These are phyloP conservation scores for Apiospora aurea DNA, from an alignment of 2,329 filamentous ascomycete species.

Conservation along the genomic window DNA sequence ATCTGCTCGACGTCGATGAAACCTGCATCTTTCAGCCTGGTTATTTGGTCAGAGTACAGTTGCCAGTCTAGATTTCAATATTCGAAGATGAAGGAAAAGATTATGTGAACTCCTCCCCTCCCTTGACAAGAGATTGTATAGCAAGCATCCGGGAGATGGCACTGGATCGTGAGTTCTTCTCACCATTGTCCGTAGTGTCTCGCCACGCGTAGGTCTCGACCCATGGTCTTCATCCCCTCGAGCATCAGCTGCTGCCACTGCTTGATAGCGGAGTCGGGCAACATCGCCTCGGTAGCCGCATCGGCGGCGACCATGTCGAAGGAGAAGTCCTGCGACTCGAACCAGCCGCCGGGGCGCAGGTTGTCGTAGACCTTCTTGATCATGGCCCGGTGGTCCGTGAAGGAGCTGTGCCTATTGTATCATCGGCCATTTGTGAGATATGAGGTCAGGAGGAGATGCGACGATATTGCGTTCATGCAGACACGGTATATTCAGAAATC, in stretches of 20 bases:
- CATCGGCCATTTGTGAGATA: too few species aligned
- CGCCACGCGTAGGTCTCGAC: background rate
- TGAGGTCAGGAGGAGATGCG: too few species aligned
- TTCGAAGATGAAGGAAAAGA: background rate
- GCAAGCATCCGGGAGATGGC: background rate
- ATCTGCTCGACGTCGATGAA: conserved; percentile 2
- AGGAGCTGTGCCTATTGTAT: background rate
- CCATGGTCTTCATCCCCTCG: background rate
- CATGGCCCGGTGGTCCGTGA: background rate
- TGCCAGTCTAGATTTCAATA: too few species aligned
- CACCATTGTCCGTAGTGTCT: background rate
- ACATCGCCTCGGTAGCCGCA: background rate
- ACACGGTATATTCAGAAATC: too few species aligned
- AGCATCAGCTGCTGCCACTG: background rate
- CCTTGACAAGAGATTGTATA: too few species aligned
- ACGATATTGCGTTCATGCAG: too few species aligned
- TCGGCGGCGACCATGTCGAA: background rate
- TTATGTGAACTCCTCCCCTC: background rate
- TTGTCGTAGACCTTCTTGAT: conserved; percentile 8
- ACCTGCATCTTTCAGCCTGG: background rate
- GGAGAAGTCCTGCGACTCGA: conserved; percentile 1
- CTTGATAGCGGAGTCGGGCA: background rate
- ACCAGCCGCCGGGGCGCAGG: conserved; percentile 10
- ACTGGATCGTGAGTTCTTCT: background rate
- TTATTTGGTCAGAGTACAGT: background rate